These are phyloP conservation scores for Dictyostelium capitatum DNA, from an alignment of 78 protist species.

Conservation along the genomic window DNA sequence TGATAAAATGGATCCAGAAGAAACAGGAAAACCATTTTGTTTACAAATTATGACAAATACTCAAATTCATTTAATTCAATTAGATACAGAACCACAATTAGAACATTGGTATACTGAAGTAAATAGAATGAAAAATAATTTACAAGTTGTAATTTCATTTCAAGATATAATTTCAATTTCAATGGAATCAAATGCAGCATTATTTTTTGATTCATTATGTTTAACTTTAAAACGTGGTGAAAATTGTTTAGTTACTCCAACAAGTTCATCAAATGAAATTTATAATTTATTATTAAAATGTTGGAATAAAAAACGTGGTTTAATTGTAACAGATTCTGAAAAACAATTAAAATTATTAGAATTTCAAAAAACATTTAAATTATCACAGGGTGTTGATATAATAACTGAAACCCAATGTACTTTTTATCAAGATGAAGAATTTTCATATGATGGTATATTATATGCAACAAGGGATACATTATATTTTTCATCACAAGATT, in stretches of 20 bases:
- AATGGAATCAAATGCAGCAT: slow-evolving; percentile 62
- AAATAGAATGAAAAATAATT: slow-evolving; percentile 36
- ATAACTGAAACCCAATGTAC: slow-evolving; percentile 10
- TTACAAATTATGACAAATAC: slow-evolving; percentile 42
- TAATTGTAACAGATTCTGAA: background rate
- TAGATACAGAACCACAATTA: slow-evolving; percentile 50
- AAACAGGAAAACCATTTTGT: slow-evolving; percentile 28
- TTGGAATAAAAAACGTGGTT: slow-evolving; percentile 3
- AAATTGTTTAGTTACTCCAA: slow-evolving; percentile 56
- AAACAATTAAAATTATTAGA: slow-evolving; percentile 10
- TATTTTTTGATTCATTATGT: slow-evolving; percentile 63
- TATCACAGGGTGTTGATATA: slow-evolving; percentile 32
- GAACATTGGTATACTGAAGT: slow-evolving; percentile 62
- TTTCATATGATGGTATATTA: slow-evolving; percentile 43
- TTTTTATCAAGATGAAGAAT: slow-evolving; percentile 40
- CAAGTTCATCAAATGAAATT: slow-evolving; percentile 21
- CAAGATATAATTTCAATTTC: slow-evolving; percentile 40
- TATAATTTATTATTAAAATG: slow-evolving; percentile 11
- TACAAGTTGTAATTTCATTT: slow-evolving; percentile 4
- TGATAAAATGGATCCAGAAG: slow-evolving; percentile 20
- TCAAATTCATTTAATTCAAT: slow-evolving; percentile 27
- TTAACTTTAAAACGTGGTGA: slow-evolving; percentile 47
- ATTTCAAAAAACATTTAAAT: slow-evolving; percentile 58
- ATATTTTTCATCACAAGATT: slow-evolving; percentile 29
- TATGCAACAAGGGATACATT: slow-evolving; percentile 29